Percentiles rank a stretch among this genome's conserved stretches.
These are phyloP conservation scores for Podospora pseudopauciseta DNA, from an alignment of 495 filamentous ascomycete species.

Conservation along the genomic window DNA sequence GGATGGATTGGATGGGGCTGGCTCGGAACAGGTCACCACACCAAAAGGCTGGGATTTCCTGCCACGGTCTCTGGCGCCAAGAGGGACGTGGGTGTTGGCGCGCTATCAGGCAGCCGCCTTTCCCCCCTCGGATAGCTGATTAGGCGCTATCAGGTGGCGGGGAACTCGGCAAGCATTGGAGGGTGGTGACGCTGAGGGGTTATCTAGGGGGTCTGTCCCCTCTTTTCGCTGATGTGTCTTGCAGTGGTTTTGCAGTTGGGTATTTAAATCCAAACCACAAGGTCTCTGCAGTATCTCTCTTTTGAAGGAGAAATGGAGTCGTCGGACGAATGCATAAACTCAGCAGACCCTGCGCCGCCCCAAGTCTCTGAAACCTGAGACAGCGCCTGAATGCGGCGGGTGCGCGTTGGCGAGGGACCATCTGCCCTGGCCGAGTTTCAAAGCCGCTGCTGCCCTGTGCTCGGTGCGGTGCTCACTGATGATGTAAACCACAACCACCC, in stretches of 20 bases:
- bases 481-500: background rate
- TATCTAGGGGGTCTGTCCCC: background rate
- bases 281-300: conserved; percentile 6
- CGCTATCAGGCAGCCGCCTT: conserved; percentile 8
- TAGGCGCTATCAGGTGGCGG: conserved; percentile 15
- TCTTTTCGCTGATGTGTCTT: background rate
- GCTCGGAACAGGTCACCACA: conserved; percentile 10
- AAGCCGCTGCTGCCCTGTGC: conserved; percentile 7
- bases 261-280: background rate
- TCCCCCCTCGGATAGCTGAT: background rate
- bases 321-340: background rate
- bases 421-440: conserved; percentile 17
- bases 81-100: conserved; percentile 1
- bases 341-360: background rate
- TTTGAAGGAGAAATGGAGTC: too few species aligned
- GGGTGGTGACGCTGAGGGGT: background rate
- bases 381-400: conserved; percentile 15
- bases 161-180: background rate
- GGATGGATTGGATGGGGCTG: conserved; percentile 9
- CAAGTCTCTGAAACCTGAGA: conserved; percentile 1
- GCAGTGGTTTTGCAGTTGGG: too few species aligned
- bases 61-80: background rate
- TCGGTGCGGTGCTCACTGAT: background rate
- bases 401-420: conserved; percentile 10
- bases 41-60: background rate